Evolutionary conservation across 2,329 filamentous ascomycete genomes (phyloP).

Genomic region (Pseudogymnoascus sp.): DNA sequence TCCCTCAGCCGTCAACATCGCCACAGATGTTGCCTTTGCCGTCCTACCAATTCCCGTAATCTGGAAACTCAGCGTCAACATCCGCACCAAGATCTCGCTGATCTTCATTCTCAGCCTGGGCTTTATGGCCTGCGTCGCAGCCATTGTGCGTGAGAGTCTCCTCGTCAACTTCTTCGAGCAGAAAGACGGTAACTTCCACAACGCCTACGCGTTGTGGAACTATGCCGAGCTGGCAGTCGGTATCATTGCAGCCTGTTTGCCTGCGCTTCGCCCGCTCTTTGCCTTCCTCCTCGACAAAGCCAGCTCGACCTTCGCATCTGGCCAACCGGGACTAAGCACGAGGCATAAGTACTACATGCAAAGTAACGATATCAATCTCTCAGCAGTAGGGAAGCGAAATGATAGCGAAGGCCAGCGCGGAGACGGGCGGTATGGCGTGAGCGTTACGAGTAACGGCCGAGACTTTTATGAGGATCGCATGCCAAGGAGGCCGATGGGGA

Average conservation of each 20-base stretch:
- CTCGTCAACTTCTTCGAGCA: slow-evolving; percentile 32
- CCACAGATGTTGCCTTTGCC: slow-evolving; percentile 30
- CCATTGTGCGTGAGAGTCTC: slow-evolving; percentile 35
- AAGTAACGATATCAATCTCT: slow-evolving; percentile 19
- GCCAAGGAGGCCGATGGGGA: slow-evolving; percentile 16
- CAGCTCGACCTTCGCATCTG: slow-evolving; percentile 9
- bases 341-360: slow-evolving; percentile 22
- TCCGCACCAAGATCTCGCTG: slow-evolving; percentile 35
- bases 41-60: slow-evolving; percentile 37
- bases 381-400: slow-evolving; percentile 13
- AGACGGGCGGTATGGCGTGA: slow-evolving; percentile 16
- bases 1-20: slow-evolving; percentile 21
- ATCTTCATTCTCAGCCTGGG: slow-evolving; percentile 21
- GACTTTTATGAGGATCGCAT: slow-evolving; percentile 10
- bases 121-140: slow-evolving; percentile 33
- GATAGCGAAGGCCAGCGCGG: background rate
- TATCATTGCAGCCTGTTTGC: slow-evolving; percentile 37
- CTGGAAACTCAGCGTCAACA: slow-evolving; percentile 36
- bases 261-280: slow-evolving; percentile 36
- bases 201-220: slow-evolving; percentile 38
- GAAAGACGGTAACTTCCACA: slow-evolving; percentile 28
- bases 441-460: slow-evolving; percentile 14
- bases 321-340: background rate
- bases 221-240: slow-evolving; percentile 38
- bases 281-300: slow-evolving; percentile 29